These are phyloP conservation scores for Marasmius oreades DNA, from an alignment of 1,284 basidiomycete genomes.

Conservation along the genomic window DNA sequence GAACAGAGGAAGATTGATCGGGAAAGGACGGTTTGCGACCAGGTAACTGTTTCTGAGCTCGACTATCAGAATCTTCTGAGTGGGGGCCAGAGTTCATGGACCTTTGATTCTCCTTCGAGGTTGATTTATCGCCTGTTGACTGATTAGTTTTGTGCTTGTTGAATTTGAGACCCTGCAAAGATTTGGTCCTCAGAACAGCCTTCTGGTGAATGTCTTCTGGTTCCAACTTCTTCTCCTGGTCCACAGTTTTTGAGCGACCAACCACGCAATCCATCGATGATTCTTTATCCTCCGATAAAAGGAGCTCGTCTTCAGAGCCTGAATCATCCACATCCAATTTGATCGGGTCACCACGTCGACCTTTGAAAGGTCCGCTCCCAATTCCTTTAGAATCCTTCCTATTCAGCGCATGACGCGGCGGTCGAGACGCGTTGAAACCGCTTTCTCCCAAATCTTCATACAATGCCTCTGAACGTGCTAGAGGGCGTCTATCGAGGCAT, in stretches of 20 bases:
- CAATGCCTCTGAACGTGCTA: not conserved
- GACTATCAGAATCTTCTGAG: too few relatives aligned
- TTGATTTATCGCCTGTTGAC: not conserved
- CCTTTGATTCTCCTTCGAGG: not conserved
- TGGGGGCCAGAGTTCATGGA: not conserved
- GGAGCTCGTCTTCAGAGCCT: not conserved
- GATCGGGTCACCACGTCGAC: not conserved
- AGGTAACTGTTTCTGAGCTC: too few relatives aligned
- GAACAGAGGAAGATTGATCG: not conserved
- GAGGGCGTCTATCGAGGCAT: not conserved
- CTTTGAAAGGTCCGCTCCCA: not conserved
- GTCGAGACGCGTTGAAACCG: not conserved
- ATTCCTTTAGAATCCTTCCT: not conserved
- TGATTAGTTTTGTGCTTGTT: not conserved
- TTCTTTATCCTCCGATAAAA: not conserved
- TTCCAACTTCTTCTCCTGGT: not conserved
- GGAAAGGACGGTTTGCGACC: too few relatives aligned
- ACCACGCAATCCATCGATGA: not conserved
- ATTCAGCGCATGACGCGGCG: not conserved
- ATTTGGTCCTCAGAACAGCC: not conserved
- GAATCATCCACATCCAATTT: not conserved
- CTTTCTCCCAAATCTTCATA: not conserved
- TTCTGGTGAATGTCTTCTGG: not conserved
- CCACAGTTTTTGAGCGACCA: not conserved
- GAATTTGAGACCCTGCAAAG: not conserved